Evolutionary conservation across 305 asterid species (phyloP).

Genomic region (Solanum hybrid): DNA sequence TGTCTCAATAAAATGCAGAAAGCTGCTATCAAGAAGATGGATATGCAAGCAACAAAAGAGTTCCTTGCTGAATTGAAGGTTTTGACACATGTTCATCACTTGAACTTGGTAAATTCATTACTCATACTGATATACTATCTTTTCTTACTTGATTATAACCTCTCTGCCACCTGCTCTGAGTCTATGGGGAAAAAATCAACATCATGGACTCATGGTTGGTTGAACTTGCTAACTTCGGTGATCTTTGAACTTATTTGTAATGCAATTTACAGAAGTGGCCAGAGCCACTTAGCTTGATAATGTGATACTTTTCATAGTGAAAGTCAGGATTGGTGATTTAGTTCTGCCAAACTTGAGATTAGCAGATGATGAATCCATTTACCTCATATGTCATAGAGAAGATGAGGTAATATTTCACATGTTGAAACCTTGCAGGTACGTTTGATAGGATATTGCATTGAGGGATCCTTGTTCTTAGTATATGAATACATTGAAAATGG

Average conservation of each 20-base stretch:
- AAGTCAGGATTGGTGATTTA: neutral
- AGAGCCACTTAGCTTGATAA: neutral
- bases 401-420: neutral
- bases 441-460: conserved; percentile 71
- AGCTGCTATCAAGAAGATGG: conserved; percentile 86
- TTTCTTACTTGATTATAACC: neutral
- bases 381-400: neutral
- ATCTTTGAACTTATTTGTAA: neutral
- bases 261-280: neutral
- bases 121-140: neutral
- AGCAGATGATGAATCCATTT: neutral
- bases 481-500: conserved; percentile 82
- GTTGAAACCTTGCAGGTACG: conserved; percentile 41
- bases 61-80: conserved; percentile 77
- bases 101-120: conserved; percentile 56
- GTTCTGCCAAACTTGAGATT: neutral
- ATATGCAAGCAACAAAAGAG: conserved; percentile 85
- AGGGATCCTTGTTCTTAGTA: conserved; percentile 66
- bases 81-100: conserved; percentile 81
- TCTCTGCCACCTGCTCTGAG: neutral
- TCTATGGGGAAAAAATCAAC: neutral
- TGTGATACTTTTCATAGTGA: neutral
- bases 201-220: neutral
- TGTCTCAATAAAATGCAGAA: conserved; percentile 29
- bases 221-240: neutral